Conservation (phyloP, 352 stramenopile genomes). For the Phytophthora syringae region DNA sequence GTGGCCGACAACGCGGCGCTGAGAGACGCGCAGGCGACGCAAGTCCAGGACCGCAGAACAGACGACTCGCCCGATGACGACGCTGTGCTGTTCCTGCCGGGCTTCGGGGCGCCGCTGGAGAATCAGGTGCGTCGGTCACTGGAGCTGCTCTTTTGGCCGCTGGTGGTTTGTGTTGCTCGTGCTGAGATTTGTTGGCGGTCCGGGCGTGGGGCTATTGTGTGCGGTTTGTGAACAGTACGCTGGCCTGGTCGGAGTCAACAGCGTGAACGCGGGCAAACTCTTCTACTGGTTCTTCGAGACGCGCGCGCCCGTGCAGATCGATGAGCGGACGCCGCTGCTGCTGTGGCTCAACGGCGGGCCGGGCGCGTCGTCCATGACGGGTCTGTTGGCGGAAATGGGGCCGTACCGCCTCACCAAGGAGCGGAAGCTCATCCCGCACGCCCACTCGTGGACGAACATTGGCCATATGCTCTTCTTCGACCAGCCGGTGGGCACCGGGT, state of each 20-base stretch:
- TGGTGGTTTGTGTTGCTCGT: conserved; percentile 28
- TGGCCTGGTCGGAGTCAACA: conserved; percentile 71
- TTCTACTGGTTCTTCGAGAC: conserved; percentile 92
- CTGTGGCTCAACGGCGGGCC: conserved; percentile 86
- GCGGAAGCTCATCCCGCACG: conserved; percentile 72
- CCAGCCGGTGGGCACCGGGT: conserved; percentile 82
- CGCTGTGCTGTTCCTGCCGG: conserved; percentile 63
- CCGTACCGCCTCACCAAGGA: conserved; percentile 76
- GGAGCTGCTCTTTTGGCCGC: conserved; percentile 25
- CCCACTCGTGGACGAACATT: conserved; percentile 75
- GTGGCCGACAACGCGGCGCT: conserved; percentile 6
- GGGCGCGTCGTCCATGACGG: conserved; percentile 82
- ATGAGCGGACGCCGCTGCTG: conserved; percentile 65
- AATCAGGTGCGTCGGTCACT: conserved; percentile 52
- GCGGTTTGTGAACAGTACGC: conserved; percentile 62
- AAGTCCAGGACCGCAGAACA: conserved; percentile 14
- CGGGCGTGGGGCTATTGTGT: conserved; percentile 42
- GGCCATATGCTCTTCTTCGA: conserved; percentile 89
- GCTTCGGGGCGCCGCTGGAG: conserved; percentile 72
- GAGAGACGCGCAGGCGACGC: not conserved
- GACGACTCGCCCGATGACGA: conserved; percentile 31
- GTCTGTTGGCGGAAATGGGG: conserved; percentile 78
- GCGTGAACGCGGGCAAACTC: conserved; percentile 55
- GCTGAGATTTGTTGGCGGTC: conserved; percentile 28
- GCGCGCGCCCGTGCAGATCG: conserved; percentile 45